A percentile compares a stretch with the other conserved stretches of the same genome.
Evolutionary conservation across 345 rosid species (phyloP).

Genomic region (Gossypium longicalyx): DNA sequence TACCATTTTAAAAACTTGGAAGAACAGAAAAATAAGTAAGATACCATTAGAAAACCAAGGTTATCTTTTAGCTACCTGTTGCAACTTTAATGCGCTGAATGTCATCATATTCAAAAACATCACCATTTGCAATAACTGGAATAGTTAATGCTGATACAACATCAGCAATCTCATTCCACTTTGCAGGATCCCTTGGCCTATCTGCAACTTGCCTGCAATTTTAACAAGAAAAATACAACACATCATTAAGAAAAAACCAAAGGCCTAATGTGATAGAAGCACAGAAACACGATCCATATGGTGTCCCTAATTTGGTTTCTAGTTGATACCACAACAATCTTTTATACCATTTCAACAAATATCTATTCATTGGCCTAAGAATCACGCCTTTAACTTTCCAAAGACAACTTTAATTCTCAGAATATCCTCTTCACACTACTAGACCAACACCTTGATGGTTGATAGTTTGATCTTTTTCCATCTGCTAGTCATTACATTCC

Average conservation of each 20-base stretch:
- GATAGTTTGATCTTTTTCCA: too few species aligned
- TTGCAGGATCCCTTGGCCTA: slow-evolving; percentile 93
- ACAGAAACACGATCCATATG: not conserved
- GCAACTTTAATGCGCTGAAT: too few species aligned
- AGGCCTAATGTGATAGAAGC: not conserved
- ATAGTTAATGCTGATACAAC: slow-evolving; percentile 74
- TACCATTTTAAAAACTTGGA: not conserved
- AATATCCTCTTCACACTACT: too few species aligned
- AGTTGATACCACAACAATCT: not conserved
- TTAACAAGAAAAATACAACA: slow-evolving; percentile 15
- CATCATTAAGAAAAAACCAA: slow-evolving; percentile 6
- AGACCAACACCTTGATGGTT: too few species aligned
- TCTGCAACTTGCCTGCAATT: slow-evolving; percentile 54
- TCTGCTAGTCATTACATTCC: too few species aligned
- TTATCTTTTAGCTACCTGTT: slow-evolving; percentile 36
- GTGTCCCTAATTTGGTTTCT: not conserved
- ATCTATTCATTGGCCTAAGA: too few species aligned
- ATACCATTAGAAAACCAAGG: not conserved
- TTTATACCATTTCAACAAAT: not conserved
- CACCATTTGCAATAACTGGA: slow-evolving; percentile 93
- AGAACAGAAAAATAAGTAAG: not conserved
- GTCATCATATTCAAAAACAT: slow-evolving; percentile 49
- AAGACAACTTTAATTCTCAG: too few species aligned
- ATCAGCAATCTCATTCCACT: slow-evolving; percentile 82
- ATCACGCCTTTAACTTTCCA: too few species aligned